Conservation (phyloP, 495 filamentous ascomycete species). For the Rusavskia elegans region DNA sequence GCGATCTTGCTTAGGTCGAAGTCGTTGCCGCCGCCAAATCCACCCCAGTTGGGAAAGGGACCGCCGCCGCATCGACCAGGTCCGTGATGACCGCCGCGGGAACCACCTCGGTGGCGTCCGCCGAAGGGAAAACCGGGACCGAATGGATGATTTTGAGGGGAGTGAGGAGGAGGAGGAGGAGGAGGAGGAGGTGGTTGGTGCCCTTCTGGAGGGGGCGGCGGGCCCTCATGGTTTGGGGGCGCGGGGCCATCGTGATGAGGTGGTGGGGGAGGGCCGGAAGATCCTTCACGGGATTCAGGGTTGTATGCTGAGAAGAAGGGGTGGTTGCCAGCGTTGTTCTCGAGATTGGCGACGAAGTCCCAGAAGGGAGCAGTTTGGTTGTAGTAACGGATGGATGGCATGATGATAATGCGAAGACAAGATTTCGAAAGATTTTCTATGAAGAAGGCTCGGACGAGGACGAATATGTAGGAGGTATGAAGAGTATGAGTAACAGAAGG, state of each 20-base stretch:
- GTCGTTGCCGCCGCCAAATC: conserved; percentile 7
- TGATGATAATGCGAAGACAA: neutral
- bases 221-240: neutral
- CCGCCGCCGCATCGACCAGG: conserved; percentile 4
- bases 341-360: conserved; percentile 20
- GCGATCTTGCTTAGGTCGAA: conserved; percentile 23
- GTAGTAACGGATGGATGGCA: conserved; percentile 23
- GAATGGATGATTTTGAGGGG: conserved; percentile 8
- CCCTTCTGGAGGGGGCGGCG: conserved; percentile 7
- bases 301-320: conserved; percentile 23
- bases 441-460: neutral
- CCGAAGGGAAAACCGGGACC: conserved; percentile 13
- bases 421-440: neutral
- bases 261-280: neutral
- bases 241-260: conserved; percentile 3
- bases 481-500: neutral
- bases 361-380: conserved; percentile 23
- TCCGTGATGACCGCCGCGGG: conserved; percentile 6
- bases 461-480: neutral
- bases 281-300: conserved; percentile 6
- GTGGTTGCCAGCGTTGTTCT: conserved; percentile 16
- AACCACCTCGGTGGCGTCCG: conserved; percentile 5
- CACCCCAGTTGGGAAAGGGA: conserved; percentile 1
- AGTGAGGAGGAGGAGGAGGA: conserved; percentile 12
- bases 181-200: conserved; percentile 11